Evolutionary conservation across 495 filamentous ascomycete genomes (phyloP), one percentile per base, ranked within the genome.

Genomic region (Cercophora scortea): DNA sequence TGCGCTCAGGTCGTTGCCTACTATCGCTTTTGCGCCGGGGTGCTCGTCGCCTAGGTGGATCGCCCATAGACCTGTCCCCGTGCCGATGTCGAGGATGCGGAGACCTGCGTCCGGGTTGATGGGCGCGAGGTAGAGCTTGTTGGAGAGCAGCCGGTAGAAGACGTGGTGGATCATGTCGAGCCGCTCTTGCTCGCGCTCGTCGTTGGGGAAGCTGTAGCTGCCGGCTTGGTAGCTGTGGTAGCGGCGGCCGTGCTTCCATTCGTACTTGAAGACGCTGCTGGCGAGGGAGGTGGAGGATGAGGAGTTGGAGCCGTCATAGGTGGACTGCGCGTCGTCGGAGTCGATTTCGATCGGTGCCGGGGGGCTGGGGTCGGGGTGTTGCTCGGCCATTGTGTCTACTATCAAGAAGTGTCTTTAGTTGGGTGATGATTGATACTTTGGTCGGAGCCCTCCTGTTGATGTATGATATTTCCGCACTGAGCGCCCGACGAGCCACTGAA

Each of bases 161-260:
- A 83, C 70, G 51, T 82, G 78, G 66, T 89, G 85, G 48, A 78
- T 66, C 56, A 88, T 65, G 57, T 88, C 84, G 15, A 86, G 71
- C n/a, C 84, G 82, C 56, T 84, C 77, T 64, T 84, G 79, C 62
- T 88, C 82, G 45, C 62, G 66, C 56, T 73, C 78, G 57, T 81
- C 78, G 59, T 80, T 80, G 13, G 80, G 79, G 51, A 83, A 68
- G 35, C 71, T 60, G 56, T 83, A 82, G 15, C 61, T 62, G 13
- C 80, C 80, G 52, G 77, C 58, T 12, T 64, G 62, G 61, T 68
- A 81, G 42, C 71, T 66, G 57, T 82, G 78, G 55, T 83, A 83
- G 17, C 66, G 56, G 6, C 63, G 53, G 42, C 66, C 66, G 35
- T 61, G 56, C 25, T 69, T 81, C 54, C 74, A 75, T 33, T 68